A percentile compares a stretch with the other conserved stretches of the same genome.
Conservation (phyloP, 805 yeast genomes). For the Candida rishiriensis region DNA sequence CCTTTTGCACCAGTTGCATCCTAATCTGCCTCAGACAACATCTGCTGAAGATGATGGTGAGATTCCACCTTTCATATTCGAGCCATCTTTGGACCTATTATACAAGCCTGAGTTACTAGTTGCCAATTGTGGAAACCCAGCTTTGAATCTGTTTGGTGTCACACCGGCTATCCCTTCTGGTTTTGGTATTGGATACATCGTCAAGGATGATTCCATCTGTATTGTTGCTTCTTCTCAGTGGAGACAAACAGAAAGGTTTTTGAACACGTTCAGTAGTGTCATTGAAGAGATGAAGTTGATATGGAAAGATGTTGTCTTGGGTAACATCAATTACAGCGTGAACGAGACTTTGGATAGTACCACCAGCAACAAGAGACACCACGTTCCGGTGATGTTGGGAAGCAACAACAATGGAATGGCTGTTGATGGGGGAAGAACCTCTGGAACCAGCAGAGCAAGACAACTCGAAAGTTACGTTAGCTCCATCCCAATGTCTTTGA, state of each 20-base stretch:
- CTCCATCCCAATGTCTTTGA: slow-evolving; percentile 30
- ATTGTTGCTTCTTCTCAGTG: slow-evolving; percentile 55
- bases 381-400: neutral
- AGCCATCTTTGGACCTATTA: slow-evolving; percentile 30
- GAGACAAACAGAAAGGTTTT: slow-evolving; percentile 54
- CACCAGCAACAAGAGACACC: slow-evolving; percentile 1
- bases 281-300: slow-evolving; percentile 40
- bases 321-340: neutral
- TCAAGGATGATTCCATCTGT: slow-evolving; percentile 46
- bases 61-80: slow-evolving; percentile 43
- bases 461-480: slow-evolving; percentile 25
- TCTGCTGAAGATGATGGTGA: slow-evolving; percentile 16
- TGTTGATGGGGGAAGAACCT: slow-evolving; percentile 3
- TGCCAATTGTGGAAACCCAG: slow-evolving; percentile 60
- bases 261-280: slow-evolving; percentile 48
- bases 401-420: slow-evolving; percentile 2
- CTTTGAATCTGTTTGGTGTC: slow-evolving; percentile 52
- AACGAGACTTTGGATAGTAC: slow-evolving; percentile 1
- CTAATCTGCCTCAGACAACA: slow-evolving; percentile 34
- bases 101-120: slow-evolving; percentile 35
- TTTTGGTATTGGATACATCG: slow-evolving; percentile 53
- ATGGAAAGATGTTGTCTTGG: slow-evolving; percentile 25
- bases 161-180: slow-evolving; percentile 58
- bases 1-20: slow-evolving; percentile 40
- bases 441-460: slow-evolving; percentile 15